Evolutionary conservation across 345 rosid species (phyloP).

Genomic region (Lepidium didymum): DNA sequence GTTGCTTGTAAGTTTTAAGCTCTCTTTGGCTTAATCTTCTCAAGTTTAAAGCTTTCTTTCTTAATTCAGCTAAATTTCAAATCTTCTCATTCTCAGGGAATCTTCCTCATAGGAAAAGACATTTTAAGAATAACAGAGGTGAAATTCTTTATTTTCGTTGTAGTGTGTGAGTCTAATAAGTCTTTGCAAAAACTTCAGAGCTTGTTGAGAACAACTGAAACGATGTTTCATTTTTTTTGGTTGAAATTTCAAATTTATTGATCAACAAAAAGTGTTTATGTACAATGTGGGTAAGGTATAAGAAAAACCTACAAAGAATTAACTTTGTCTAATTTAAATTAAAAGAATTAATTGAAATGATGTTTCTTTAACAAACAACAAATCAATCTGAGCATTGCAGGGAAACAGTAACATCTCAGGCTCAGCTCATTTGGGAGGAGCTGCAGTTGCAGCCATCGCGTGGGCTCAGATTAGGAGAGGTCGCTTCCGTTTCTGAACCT

Average conservation of each 20-base stretch:
- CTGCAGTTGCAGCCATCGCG: conserved; percentile 77
- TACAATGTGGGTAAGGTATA: too few species aligned
- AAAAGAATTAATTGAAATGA: background rate
- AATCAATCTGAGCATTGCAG: conserved; percentile 33
- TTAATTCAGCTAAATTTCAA: background rate
- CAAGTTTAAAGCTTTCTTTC: background rate
- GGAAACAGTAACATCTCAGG: conserved; percentile 77
- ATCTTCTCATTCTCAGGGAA: conserved; percentile 40
- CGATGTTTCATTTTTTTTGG: too few species aligned
- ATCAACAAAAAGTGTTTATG: too few species aligned
- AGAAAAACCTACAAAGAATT: too few species aligned
- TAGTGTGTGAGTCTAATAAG: background rate
- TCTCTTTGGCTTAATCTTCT: conserved; percentile 3
- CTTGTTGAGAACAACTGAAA: background rate
- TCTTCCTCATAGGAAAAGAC: conserved; percentile 72
- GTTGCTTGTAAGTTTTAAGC: conserved; percentile 46
- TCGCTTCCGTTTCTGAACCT: conserved; percentile 33
- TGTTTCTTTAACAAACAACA: background rate
- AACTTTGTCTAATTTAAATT: too few species aligned
- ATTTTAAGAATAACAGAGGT: conserved; percentile 64
- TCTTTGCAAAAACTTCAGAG: background rate
- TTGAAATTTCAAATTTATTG: too few species aligned
- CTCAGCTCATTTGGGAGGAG: conserved; percentile 91
- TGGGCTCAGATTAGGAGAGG: conserved; percentile 65
- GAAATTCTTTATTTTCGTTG: background rate